phyloP scores from a whole-genome alignment of 371 early-diverging fungal genomes.

The Funneliformis caledonium region DNA sequence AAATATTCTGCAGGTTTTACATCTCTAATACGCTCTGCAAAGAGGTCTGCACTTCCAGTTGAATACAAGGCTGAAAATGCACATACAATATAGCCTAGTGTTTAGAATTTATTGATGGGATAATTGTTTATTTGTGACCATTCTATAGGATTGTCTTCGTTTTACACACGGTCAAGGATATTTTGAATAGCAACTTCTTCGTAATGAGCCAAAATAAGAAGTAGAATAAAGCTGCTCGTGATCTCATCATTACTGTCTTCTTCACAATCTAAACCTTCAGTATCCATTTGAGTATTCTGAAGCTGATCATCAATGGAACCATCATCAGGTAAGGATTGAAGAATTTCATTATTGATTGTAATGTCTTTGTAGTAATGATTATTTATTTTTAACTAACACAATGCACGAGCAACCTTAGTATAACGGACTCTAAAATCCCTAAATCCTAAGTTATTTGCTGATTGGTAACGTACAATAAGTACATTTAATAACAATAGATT shows the following conservation, averaged over 20 bases:
- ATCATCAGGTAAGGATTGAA: conserved; percentile 7
- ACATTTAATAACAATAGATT: conserved; percentile 4
- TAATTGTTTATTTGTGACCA: background rate
- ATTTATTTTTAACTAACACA: conserved; percentile 3
- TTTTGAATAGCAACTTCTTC: conserved; percentile 15
- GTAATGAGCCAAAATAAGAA: background rate
- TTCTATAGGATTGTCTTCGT: conserved; percentile 1
- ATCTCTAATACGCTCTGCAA: background rate
- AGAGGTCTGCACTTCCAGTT: conserved; percentile 8
- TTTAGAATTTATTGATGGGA: conserved; percentile 17
- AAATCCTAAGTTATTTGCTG: background rate
- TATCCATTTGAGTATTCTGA: background rate
- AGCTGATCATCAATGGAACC: conserved; percentile 13
- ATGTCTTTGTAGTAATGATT: background rate
- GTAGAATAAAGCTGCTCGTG: background rate
- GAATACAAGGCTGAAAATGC: background rate
- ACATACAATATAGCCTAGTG: background rate
- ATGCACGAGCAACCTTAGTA: conserved; percentile 16
- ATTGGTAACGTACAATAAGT: background rate
- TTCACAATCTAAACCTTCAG: background rate
- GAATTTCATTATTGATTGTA: conserved; percentile 7
- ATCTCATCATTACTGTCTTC: background rate
- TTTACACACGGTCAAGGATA: background rate
- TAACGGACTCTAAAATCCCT: conserved; percentile 5
- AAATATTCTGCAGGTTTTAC: no score